Evolutionary conservation across 305 asterid species (phyloP), one percentile per base, ranked within the genome.

Genomic region (Fraxinus velutina): DNA sequence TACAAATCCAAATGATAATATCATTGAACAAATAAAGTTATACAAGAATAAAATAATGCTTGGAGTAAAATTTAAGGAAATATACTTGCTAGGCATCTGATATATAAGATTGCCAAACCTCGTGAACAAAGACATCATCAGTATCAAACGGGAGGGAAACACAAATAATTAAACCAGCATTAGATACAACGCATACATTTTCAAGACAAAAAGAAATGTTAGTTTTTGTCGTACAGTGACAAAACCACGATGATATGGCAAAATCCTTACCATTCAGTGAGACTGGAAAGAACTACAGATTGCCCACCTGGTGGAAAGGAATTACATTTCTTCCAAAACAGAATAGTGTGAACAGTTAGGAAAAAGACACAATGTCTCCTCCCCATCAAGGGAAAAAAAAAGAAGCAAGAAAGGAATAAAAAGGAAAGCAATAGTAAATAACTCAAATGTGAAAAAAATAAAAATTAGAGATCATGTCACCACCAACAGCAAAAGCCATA

Each of bases 341-440:
- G 55, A 75, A 72, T 15, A 32, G 36, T 17, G 4, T 42, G 33
- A 34, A 33, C 9, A 13, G 64, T 68, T 66, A 71, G 76, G 77
- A 50, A 78, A 83, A 34, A 70, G 52, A 42, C 71, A 72, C 57
- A 80, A 42, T 76, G 70, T 39, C 77, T 77, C 72, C 68, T n/a
- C 57, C 66, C 50, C 17, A 78, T 27, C n/a, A 76, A 50, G 30
- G 36, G 29, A 19, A 6, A 7, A 13, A 52, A 55, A 55, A 30
- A 68, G 73, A 36, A 30, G 24, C 27, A 24, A 62, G 27, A 33
- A 30, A 24, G 21, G 50, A 39, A 21, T 2, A 32, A 33, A 36
- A 50, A 55, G n/a, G 1, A 73, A 70, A 52, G n/a, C 73, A 50
- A 47, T 37, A 68, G 47, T 42, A 64, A 79, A 39, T 19, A 22